phyloP scores from a whole-genome alignment of 306 rosid genomes.

The Prunus mira region DNA sequence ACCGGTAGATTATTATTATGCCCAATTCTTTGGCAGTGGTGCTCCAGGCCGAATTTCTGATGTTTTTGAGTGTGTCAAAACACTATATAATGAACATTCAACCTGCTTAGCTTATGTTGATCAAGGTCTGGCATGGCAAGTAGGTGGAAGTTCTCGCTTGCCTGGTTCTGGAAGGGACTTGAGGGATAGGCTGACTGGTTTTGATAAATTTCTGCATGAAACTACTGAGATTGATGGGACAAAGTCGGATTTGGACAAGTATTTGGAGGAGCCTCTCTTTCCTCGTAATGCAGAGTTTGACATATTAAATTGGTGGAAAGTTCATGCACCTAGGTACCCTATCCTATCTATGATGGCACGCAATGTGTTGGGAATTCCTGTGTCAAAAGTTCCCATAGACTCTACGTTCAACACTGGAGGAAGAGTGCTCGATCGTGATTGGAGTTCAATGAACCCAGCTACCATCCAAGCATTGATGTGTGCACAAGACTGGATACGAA shows the following conservation, averaged over 20 bases:
- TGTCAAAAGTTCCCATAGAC: slow-evolving; percentile 69
- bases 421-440: slow-evolving; percentile 66
- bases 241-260: slow-evolving; percentile 89
- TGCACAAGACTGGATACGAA: slow-evolving; percentile 90
- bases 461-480: slow-evolving; percentile 92
- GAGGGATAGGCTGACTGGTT: slow-evolving; percentile 86
- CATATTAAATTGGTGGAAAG: slow-evolving; percentile 94
- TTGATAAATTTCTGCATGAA: slow-evolving; percentile 88
- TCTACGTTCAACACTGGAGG: slow-evolving; percentile 50
- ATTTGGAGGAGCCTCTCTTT: slow-evolving; percentile 92
- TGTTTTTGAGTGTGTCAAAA: slow-evolving; percentile 68
- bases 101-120: slow-evolving; percentile 75
- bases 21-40: slow-evolving; percentile 68
- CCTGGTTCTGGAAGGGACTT: slow-evolving; percentile 57
- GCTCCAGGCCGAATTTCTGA: slow-evolving; percentile 58
- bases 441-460: slow-evolving; percentile 66
- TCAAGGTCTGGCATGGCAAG: slow-evolving; percentile 76
- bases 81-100: slow-evolving; percentile 81
- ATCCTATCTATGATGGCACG: slow-evolving; percentile 96
- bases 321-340: slow-evolving; percentile 95
- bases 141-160: slow-evolving; percentile 50
- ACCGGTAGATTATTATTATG: slow-evolving; percentile 85
- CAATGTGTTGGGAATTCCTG: slow-evolving; percentile 75
- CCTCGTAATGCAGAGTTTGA: slow-evolving; percentile 80
- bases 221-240: slow-evolving; percentile 69